These are phyloP conservation scores for Ligustrum vulgare DNA, from an alignment of 257 asterid genomes.

Conservation along the genomic window DNA sequence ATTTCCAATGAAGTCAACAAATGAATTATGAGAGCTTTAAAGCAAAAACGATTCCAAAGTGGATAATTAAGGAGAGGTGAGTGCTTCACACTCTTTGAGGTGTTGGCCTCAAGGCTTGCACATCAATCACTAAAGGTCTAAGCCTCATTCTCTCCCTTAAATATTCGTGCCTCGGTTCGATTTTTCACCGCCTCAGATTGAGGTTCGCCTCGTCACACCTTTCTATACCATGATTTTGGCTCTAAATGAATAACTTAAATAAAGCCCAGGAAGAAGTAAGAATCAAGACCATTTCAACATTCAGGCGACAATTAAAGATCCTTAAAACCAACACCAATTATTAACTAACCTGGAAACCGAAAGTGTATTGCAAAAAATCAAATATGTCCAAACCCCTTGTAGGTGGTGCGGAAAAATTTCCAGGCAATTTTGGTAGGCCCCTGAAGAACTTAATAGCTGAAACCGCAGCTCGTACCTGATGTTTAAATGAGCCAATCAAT, in stretches of 20 bases:
- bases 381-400: conserved; percentile 75
- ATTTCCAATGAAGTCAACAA: too few relatives aligned
- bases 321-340: conserved; percentile 16
- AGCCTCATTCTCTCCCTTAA: too few relatives aligned
- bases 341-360: conserved; percentile 87
- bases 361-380: conserved; percentile 75
- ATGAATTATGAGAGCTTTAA: too few relatives aligned
- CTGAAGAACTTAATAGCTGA: conserved; percentile 76
- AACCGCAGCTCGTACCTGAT: conserved; percentile 79
- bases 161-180: too few relatives aligned
- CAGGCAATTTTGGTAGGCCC: conserved; percentile 84
- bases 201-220: too few relatives aligned
- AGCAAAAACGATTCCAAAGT: too few relatives aligned
- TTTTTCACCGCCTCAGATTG: too few relatives aligned
- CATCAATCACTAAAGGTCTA: too few relatives aligned
- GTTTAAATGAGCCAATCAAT: conserved; percentile 26
- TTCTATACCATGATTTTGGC: neutral
- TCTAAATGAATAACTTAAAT: neutral
- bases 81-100: too few relatives aligned
- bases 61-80: too few relatives aligned
- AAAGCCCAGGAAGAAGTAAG: neutral
- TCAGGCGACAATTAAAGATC: conserved; percentile 2
- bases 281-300: conserved; percentile 14
- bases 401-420: conserved; percentile 56
- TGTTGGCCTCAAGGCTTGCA: too few relatives aligned